Percentiles rank a stretch among this genome's conserved stretches.
These are phyloP conservation scores for Pseudoneurospora amorphoporcata DNA, from an alignment of 495 filamentous ascomycete genomes.

Conservation along the genomic window DNA sequence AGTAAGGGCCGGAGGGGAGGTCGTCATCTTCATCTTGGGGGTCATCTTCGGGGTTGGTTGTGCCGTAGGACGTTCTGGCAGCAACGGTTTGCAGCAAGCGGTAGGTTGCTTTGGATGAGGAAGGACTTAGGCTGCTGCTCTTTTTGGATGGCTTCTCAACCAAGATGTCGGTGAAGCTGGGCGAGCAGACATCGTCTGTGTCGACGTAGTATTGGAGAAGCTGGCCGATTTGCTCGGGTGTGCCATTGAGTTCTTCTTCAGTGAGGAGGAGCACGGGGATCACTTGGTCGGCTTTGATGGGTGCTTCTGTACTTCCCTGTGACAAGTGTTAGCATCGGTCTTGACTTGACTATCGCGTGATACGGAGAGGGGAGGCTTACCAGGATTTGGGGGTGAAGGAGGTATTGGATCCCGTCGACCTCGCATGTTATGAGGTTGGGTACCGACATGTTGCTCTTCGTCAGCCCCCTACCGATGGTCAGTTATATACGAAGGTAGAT, in stretches of 20 bases:
- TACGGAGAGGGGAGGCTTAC: not conserved
- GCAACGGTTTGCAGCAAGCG: not conserved
- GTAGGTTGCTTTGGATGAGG: not conserved
- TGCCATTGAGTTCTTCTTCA: not conserved
- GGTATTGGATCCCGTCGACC: not conserved
- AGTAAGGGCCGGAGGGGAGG: slow-evolving; percentile 13
- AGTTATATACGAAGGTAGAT: accelerated
- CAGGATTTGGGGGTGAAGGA: not conserved
- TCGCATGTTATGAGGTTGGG: not conserved
- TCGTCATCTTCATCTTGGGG: not conserved
- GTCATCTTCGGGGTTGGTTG: no score
- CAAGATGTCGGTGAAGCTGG: slow-evolving; percentile 43
- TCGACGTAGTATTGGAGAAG: slow-evolving; percentile 2
- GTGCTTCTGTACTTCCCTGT: slow-evolving; percentile 5
- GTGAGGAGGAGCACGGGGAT: slow-evolving; percentile 5
- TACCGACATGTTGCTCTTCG: not conserved
- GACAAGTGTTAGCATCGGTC: not conserved
- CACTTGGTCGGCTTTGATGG: slow-evolving; percentile 4
- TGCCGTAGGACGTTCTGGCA: not conserved
- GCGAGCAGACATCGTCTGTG: slow-evolving; percentile 28
- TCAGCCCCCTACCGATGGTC: not conserved
- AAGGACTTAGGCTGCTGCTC: not conserved
- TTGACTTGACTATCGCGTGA: not conserved
- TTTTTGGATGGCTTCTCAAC: slow-evolving; percentile 20
- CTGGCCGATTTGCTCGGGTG: not conserved